Base-by-base conservation (phyloP, 805 yeast species). In the Scheffersomyces ergatensis region DNA sequence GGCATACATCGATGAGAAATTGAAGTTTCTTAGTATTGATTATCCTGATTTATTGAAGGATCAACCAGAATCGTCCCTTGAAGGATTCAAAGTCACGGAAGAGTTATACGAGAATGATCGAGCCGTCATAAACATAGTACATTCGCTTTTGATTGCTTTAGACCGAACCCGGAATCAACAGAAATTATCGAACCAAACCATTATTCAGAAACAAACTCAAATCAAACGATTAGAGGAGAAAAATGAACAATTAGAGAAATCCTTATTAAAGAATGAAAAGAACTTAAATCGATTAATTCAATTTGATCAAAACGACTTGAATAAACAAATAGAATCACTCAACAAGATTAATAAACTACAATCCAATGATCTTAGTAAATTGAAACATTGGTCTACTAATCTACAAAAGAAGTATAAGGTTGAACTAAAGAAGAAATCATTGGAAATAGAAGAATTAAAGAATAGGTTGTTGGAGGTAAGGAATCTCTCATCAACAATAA, bases 31-130 rank as follows among this genome's bases (percentile, higher is more conserved):
- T 33, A 50, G 65, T 12, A 60, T 63, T n/a, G 56, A 70, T 43
- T 65, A 70, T 65, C 49, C 51, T 14, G 53, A 57, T 8, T 50
- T 69, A 26, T 46, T 55, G 9, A 44, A 40, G 2, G 64, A 59
- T 33, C 70, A 65, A 44, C 20, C 47, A 33, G 34, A 45, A 12
- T 25, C 39, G 17, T 34, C 42, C n/a, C 29, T 42, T n/a, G 38
- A 38, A 8, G 48, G 53, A 12, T 44, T 65, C 31, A 42, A 47
- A 18, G 39, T 63, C 11, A 59, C 63, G 4, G 67, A 64, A 13
- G 37, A 39, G 12, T 34, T 65, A 17, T 70, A 63, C 42, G 55
- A 62, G 38, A 67, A 67, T 48, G 73, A 67, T 50, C 62, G 63
- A 38, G 61, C 62, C 41, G 45, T 53, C 24, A 63, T 70, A 34